Evolutionary conservation across 2,329 filamentous ascomycete genomes (phyloP), one percentile per base, ranked within the genome.

Genomic region (Corynespora cassiicola): DNA sequence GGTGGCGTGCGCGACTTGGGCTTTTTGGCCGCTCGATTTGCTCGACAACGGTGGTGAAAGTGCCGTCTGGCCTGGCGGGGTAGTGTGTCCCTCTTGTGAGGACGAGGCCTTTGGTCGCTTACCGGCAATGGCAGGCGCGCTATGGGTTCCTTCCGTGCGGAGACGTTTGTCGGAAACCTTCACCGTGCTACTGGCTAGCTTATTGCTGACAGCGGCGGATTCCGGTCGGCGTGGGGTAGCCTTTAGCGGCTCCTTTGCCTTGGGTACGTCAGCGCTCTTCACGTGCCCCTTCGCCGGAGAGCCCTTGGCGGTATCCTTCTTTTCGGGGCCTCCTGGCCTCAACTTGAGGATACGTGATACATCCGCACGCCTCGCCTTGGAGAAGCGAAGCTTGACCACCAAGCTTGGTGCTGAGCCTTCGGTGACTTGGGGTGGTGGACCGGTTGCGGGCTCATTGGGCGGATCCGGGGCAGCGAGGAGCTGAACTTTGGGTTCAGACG

Each of bases 361-460:
- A n/a, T 72, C 70, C 36, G 71, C 72, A 26, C 66, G 64, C 52
- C 76, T 75, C 25, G 70, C 58, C 52, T 74, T 78, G 11, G 75
- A 74, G 52, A 79, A 80, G 42, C 72, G 78, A 25, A 81, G 56
- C 45, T 69, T 77, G 17, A 79, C 72, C 28, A 79, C 62, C 22
- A 76, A 63, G 16, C 42, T 57, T 3, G 49, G 24, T 7, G 49
- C 42, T 11, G 37, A 19, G 22, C 50, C 39, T 14, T 56, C 47
- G 15, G 23, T 39, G 7, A 36, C 42, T 24, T 30, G 44, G 27
- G 46, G 25, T 21, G 49, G 29, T 26, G 47, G 42, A 27, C 35
- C 31, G 29, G 35, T 49, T 20, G 63, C 57, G 19, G 57, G 54
- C 27, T 61, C 64, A 18, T 47, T 26, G 28, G 16, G 33, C 8